phyloP scores from a whole-genome alignment of 129 eudicot genomes.

The Mikania micrantha region DNA sequence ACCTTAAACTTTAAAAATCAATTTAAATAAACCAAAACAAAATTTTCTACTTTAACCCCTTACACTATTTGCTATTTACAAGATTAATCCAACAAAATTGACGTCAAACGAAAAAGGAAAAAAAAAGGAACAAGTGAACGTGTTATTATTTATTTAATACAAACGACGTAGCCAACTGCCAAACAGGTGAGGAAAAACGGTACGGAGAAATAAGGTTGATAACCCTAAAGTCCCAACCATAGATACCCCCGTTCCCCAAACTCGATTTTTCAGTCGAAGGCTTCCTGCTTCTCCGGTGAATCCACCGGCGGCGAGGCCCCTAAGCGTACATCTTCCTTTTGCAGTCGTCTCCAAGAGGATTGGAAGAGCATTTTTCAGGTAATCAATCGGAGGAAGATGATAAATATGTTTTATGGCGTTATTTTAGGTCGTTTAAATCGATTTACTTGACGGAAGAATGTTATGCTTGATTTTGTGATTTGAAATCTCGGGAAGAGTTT shows the following conservation, averaged over 20 bases:
- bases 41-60: no score
- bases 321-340: neutral
- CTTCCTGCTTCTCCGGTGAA: neutral
- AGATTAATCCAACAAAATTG: no score
- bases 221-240: conserved; percentile 14
- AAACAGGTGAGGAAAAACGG: neutral
- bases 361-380: conserved; percentile 18
- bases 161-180: neutral
- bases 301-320: neutral
- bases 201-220: neutral
- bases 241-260: neutral
- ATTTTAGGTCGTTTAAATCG: neutral
- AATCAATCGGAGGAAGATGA: conserved; percentile 8
- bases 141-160: neutral
- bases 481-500: neutral
- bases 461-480: conserved; percentile 4
- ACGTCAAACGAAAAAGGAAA: no score
- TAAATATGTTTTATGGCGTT: neutral
- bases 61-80: no score
- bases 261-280: conserved; percentile 8
- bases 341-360: conserved; percentile 2
- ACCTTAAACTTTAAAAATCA: no score
- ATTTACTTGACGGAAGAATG: neutral
- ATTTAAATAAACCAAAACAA: no score
- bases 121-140: no score